A percentile compares a stretch with the other conserved stretches of the same genome.
Conservation (phyloP, 208 protist species). For the Novymonas esmeraldas region DNA sequence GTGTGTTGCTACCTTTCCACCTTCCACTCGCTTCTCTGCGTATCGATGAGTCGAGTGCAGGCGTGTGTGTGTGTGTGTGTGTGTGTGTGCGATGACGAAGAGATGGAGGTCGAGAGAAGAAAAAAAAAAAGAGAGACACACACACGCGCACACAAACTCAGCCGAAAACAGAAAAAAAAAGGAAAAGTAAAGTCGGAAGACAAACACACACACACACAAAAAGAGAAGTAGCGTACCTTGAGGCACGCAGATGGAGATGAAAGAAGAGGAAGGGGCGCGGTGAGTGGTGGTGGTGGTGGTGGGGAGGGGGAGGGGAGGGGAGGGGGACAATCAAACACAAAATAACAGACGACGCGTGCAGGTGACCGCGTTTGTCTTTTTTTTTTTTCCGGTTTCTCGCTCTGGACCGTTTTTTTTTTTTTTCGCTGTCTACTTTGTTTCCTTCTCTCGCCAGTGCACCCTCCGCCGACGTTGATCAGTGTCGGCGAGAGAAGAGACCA, state of each 20-base stretch:
- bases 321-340: neutral
- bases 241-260: neutral
- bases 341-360: neutral
- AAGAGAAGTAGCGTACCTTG: neutral
- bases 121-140: neutral
- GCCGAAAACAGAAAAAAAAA: neutral
- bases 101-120: no score
- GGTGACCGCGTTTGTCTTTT: neutral
- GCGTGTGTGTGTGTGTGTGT: no score
- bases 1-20: no score
- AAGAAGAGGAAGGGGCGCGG: neutral
- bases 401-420: neutral
- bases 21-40: no score
- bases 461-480: neutral
- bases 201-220: neutral
- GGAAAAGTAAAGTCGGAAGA: neutral
- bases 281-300: neutral
- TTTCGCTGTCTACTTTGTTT: neutral
- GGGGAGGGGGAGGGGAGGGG: neutral
- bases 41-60: no score
- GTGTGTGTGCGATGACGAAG: no score
- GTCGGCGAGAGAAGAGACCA: neutral
- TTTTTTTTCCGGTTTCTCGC: neutral
- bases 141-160: neutral
- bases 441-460: neutral